Evolutionary conservation across 2,329 filamentous ascomycete genomes (phyloP), one percentile per base, ranked within the genome.

Genomic region (Nothomitra cinnamomea): DNA sequence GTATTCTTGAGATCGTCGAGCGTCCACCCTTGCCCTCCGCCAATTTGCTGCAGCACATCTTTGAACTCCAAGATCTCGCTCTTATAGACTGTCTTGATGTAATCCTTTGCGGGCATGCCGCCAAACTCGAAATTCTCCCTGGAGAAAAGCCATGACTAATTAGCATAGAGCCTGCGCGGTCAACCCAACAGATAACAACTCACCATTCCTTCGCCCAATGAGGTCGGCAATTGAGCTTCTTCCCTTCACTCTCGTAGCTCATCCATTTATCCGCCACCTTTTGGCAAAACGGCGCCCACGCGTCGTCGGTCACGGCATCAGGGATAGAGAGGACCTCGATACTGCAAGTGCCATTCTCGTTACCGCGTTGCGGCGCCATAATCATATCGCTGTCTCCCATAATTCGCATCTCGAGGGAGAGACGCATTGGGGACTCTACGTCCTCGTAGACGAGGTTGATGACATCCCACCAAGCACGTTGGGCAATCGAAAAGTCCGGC

Each of bases 391-490:
- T 69, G n/a, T 60, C 61, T 2, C 65, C 67, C 61, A 70, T 71
- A 55, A 73, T 69, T 21, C 69, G 64, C 63, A 73, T 62, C 54
- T 72, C 70, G 8, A 73, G 64, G 2, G 68, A 66, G 51, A 73
- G 63, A 2, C 70, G 65, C 64, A 72, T 68, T 0, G 70, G 66
- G 1, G 62, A 64, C 5, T 63, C 62, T 7, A 59, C 58, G 47
- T 67, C 60, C 41, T 62, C 58, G 56, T 74, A 73, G n/a, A 66
- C 67, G 1, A 67, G 63, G 4, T 68, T 63, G 56, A 75, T 73
- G 13, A 69, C 69, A 53, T 73, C 72, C 72, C 72, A 75, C 72
- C 72, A 75, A 0, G 71, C 72, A 3, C 65, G 64, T 52, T 70
- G 69, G 1, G 72, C 67, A 19, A 69, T 60, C 10, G 60, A 63